phyloP scores from a whole-genome alignment of 805 yeast genomes.

The Jamesozyma piceae region DNA sequence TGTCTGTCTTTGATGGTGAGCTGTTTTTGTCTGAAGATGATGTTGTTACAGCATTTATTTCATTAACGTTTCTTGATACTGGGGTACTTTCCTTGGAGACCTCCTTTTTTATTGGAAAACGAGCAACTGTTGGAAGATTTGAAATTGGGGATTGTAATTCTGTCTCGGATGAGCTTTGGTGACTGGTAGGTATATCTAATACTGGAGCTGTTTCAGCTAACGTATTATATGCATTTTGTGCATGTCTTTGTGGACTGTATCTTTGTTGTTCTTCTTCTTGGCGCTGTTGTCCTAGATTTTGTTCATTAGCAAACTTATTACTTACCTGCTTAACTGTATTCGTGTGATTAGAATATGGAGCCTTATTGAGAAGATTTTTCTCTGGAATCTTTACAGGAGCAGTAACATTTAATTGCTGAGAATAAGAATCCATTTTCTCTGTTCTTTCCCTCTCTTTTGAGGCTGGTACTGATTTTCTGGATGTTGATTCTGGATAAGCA shows the following conservation, averaged over 20 bases:
- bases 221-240: background rate
- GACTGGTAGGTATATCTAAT: background rate
- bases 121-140: background rate
- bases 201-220: background rate
- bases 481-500: too few relatives aligned
- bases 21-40: too few relatives aligned
- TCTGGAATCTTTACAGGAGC: slow-evolving; percentile 4
- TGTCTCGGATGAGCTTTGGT: background rate
- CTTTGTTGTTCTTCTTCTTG: background rate
- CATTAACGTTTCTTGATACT: too few relatives aligned
- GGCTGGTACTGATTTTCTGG: background rate
- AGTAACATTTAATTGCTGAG: background rate
- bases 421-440: background rate
- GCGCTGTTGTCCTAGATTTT: background rate
- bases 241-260: background rate
- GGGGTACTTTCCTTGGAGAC: too few relatives aligned
- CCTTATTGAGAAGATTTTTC: slow-evolving; percentile 12
- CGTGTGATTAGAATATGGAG: slow-evolving; percentile 19
- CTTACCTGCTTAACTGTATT: slow-evolving; percentile 17
- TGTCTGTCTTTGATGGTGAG: slow-evolving; percentile 3
- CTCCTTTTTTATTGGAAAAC: too few relatives aligned
- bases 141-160: background rate
- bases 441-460: background rate
- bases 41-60: too few relatives aligned
- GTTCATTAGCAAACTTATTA: slow-evolving; percentile 6